phyloP scores from a whole-genome alignment of 2,329 filamentous ascomycete species.

The Aureobasidium sp. region DNA sequence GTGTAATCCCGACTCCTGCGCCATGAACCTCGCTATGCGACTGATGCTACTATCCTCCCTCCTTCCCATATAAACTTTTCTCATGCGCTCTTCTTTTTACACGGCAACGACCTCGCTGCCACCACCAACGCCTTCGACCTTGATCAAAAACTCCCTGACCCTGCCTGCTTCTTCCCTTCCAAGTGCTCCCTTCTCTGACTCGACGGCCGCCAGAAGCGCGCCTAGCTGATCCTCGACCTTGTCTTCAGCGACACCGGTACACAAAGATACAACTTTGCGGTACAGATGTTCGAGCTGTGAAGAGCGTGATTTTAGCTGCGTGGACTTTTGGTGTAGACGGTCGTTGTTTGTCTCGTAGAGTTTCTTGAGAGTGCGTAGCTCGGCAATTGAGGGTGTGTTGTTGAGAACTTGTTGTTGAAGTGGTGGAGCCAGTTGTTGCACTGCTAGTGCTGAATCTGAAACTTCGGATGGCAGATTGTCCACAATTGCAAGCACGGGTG shows the following conservation, averaged over 20 bases:
- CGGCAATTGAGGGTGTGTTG: neutral
- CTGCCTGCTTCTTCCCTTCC: slow-evolving; percentile 44
- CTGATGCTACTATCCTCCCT: neutral
- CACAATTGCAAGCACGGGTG: neutral
- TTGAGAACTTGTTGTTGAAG: slow-evolving; percentile 1
- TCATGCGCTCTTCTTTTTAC: neutral
- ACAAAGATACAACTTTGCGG: slow-evolving; percentile 76
- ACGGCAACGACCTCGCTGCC: neutral
- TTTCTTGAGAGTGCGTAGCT: slow-evolving; percentile 57
- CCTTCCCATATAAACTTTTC: neutral
- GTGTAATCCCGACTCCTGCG: neutral
- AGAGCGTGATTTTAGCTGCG: slow-evolving; percentile 66
- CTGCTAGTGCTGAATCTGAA: neutral
- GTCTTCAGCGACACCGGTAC: slow-evolving; percentile 68
- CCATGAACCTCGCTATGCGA: neutral
- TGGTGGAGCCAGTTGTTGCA: neutral
- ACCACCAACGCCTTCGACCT: slow-evolving; percentile 53
- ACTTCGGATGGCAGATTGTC: neutral
- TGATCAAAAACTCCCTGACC: slow-evolving; percentile 69
- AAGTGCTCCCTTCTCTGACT: slow-evolving; percentile 57
- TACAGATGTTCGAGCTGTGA: slow-evolving; percentile 83
- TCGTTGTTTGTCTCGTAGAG: slow-evolving; percentile 64
- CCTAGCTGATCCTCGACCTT: slow-evolving; percentile 76
- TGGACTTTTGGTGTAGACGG: slow-evolving; percentile 58
- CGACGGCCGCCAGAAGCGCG: slow-evolving; percentile 74